Evolutionary conservation across 305 asterid species (phyloP).

Genomic region (Solanum hybrid): DNA sequence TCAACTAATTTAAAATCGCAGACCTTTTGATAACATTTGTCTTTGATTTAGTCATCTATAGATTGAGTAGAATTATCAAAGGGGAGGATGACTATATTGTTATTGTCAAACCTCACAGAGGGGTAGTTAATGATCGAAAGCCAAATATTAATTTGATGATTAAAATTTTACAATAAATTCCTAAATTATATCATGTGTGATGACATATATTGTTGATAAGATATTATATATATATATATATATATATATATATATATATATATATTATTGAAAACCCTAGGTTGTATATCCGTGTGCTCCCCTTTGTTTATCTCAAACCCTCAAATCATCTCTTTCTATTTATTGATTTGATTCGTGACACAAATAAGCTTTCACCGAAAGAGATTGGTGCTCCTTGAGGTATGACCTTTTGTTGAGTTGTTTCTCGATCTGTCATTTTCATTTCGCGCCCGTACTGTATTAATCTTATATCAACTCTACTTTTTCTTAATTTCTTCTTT

Average conservation of each 20-base stretch:
- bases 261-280: not conserved
- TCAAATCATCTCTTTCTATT: not conserved
- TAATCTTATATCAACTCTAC: not conserved
- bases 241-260: no score
- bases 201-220: no score
- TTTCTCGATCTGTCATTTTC: not conserved
- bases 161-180: not conserved
- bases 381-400: not conserved
- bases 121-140: not conserved
- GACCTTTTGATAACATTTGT: not conserved
- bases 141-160: not conserved
- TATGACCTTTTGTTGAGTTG: not conserved
- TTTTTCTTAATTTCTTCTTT: not conserved
- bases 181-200: not conserved
- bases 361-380: not conserved
- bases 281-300: not conserved
- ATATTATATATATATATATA: no score
- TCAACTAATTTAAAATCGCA: not conserved
- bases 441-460: rapidly evolving
- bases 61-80: not conserved
- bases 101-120: not conserved
- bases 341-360: not conserved
- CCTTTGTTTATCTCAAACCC: not conserved
- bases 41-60: not conserved
- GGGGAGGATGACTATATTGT: not conserved